A percentile compares a stretch with the other conserved stretches of the same genome.
phyloP scores from a whole-genome alignment of 805 yeast species.

The Nadsonia fulvescens region DNA sequence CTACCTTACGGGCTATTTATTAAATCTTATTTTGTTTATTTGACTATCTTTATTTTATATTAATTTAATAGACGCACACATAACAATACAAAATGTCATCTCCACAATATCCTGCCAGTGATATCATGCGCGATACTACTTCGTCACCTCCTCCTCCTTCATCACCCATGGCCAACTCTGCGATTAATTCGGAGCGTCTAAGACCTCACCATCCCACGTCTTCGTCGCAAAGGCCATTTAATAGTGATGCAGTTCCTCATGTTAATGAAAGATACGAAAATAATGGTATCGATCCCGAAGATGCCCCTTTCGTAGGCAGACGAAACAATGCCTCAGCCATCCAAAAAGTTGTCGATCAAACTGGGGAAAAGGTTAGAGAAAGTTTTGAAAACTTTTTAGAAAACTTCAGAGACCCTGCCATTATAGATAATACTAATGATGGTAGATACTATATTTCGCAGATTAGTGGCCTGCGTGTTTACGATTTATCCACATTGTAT shows the following conservation, averaged over 20 bases:
- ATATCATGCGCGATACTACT: conserved; percentile 2
- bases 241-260: conserved; percentile 4
- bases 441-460: conserved; percentile 61
- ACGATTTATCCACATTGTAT: conserved; percentile 60
- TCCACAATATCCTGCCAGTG: conserved; percentile 5
- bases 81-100: conserved; percentile 3
- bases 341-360: conserved; percentile 73
- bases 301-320: background rate
- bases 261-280: conserved; percentile 2
- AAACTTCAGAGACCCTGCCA: conserved; percentile 33
- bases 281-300: conserved; percentile 1
- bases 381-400: conserved; percentile 73
- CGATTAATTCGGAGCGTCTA: conserved; percentile 3
- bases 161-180: conserved; percentile 4
- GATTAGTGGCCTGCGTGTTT: conserved; percentile 59
- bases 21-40: background rate
- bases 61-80: background rate
- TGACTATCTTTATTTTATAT: background rate
- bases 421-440: conserved; percentile 19
- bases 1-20: no score
- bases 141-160: conserved; percentile 6
- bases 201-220: conserved; percentile 2
- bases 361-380: conserved; percentile 88
- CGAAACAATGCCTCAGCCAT: conserved; percentile 27
- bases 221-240: conserved; percentile 1